A percentile compares a stretch with the other conserved stretches of the same genome.
Conservation (phyloP, 352 stramenopile genomes). For the Plasmopara viticola region DNA sequence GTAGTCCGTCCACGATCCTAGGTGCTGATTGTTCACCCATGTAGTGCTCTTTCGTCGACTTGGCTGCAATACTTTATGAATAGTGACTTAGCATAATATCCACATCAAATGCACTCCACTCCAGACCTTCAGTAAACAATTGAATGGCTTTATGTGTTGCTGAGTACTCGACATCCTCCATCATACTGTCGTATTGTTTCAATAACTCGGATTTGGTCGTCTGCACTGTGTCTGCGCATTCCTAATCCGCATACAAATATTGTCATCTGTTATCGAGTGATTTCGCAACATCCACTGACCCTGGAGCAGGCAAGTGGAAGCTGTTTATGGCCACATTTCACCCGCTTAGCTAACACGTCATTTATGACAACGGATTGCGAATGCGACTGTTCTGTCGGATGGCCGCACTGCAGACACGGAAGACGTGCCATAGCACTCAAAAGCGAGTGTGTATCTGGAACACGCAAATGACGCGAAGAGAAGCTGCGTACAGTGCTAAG, state of each 20-base stretch:
- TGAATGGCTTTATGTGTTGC: conserved; percentile 27
- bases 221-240: conserved; percentile 28
- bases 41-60: conserved; percentile 16
- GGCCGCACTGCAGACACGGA: conserved; percentile 47
- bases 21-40: conserved; percentile 6
- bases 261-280: conserved; percentile 4
- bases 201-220: conserved; percentile 22
- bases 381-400: conserved; percentile 11
- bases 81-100: conserved; percentile 1
- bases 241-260: conserved; percentile 12
- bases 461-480: conserved; percentile 11
- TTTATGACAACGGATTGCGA: conserved; percentile 15
- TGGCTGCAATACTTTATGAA: conserved; percentile 25
- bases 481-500: conserved; percentile 8
- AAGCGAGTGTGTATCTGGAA: conserved; percentile 21
- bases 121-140: conserved; percentile 40
- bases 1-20: conserved; percentile 41
- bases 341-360: conserved; percentile 20
- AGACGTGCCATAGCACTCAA: conserved; percentile 30
- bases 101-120: conserved; percentile 7
- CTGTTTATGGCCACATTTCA: conserved; percentile 27
- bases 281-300: conserved; percentile 8
- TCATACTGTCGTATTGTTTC: conserved; percentile 33
- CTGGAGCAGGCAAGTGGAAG: conserved; percentile 48
- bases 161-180: conserved; percentile 38